These are phyloP conservation scores for Trichoderma afroharzianum DNA, from an alignment of 2,329 filamentous ascomycete species.

Conservation along the genomic window DNA sequence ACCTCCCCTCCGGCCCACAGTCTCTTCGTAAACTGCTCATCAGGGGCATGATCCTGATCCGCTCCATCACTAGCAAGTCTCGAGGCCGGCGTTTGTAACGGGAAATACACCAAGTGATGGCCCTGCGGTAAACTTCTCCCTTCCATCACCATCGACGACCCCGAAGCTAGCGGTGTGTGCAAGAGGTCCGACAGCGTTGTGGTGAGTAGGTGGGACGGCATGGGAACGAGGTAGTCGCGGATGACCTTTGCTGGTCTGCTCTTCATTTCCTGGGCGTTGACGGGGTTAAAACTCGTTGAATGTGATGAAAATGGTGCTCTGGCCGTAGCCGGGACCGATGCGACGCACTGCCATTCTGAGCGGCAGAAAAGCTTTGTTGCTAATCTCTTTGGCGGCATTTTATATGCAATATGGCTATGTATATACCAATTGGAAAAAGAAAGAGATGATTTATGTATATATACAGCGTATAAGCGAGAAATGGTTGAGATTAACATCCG, in stretches of 20 bases:
- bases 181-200: slow-evolving; percentile 58
- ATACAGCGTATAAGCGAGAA: neutral
- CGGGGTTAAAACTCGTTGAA: neutral
- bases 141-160: neutral
- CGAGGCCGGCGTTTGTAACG: slow-evolving; percentile 59
- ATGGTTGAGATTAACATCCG: neutral
- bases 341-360: neutral
- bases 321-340: neutral
- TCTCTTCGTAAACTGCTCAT: slow-evolving; percentile 65
- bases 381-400: neutral
- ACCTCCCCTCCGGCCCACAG: slow-evolving; percentile 87
- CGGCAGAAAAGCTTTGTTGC: neutral
- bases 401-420: no score
- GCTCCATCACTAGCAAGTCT: slow-evolving; percentile 77
- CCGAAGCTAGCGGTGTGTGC: slow-evolving; percentile 19
- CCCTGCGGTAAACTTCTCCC: slow-evolving; percentile 47
- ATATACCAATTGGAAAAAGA: no score
- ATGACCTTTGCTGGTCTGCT: slow-evolving; percentile 34
- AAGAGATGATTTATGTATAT: neutral
- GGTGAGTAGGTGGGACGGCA: slow-evolving; percentile 62
- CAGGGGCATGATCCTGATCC: slow-evolving; percentile 74
- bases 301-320: neutral
- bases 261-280: slow-evolving; percentile 25
- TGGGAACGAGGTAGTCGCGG: slow-evolving; percentile 50
- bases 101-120: slow-evolving; percentile 87